These are phyloP conservation scores for Martiniozyma asiatica DNA, from an alignment of 1,139 yeast species.

Conservation along the genomic window DNA sequence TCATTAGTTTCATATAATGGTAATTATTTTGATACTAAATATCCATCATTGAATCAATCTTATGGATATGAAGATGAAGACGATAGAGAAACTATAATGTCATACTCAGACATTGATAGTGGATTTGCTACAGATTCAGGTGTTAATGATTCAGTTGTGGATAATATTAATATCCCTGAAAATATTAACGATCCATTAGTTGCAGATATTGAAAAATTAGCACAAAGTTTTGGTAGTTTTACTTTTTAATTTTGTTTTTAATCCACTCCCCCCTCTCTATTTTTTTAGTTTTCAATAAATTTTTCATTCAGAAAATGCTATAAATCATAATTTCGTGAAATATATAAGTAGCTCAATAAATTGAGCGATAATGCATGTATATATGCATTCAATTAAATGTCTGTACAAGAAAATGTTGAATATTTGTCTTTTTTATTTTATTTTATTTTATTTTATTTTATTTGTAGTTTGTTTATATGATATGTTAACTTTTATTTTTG, in stretches of 20 bases:
- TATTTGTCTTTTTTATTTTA: too few species aligned
- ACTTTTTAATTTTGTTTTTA: slow-evolving; percentile 9
- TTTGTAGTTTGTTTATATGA: too few species aligned
- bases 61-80: slow-evolving; percentile 5
- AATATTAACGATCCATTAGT: slow-evolving; percentile 1
- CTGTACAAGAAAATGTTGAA: too few species aligned
- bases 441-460: too few species aligned
- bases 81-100: slow-evolving; percentile 8
- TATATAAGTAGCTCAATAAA: too few species aligned
- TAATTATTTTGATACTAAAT: slow-evolving; percentile 6
- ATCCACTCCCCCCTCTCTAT: too few species aligned
- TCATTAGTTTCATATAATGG: slow-evolving; percentile 19
- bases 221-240: slow-evolving; percentile 13
- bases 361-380: too few species aligned
- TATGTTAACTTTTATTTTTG: too few species aligned
- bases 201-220: slow-evolving; percentile 10
- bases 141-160: background rate
- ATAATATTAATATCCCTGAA: background rate
- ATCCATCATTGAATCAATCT: slow-evolving; percentile 14
- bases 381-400: too few species aligned
- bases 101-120: slow-evolving; percentile 5
- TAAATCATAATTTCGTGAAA: too few species aligned
- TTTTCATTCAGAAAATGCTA: too few species aligned
- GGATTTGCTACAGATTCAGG: slow-evolving; percentile 1
- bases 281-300: too few species aligned